Evolutionary conservation across 257 asterid genomes (phyloP), one percentile per base, ranked within the genome.

Genomic region (Parsonsia alboflavescens): DNA sequence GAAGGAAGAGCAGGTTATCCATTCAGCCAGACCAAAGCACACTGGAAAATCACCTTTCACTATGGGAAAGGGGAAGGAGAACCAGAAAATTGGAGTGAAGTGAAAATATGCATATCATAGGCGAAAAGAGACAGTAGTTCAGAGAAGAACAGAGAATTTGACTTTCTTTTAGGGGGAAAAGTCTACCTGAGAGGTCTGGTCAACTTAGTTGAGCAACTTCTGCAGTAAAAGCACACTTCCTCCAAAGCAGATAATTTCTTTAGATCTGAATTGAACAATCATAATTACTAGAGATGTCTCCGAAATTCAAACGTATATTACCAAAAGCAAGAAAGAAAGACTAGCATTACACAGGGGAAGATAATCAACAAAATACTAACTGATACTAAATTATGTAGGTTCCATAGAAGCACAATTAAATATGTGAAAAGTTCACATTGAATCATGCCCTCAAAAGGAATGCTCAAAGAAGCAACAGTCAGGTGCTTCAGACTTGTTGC

Each of bases 151-250:
- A 49, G 68, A 15, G 30, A 19, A 53, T 2, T 9, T 48, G 63
- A 64, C 17, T 57, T 63, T 61, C 2, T 13, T 28, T 48, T 1
- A 19, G 62, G 73, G 71, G 61, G 66, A 73, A 77, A 77, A 74
- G 10, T 63, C 77, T 79, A 90, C 99, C 97, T 82, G 86, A 94
- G 85, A 72, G 87, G 81, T 82, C 75, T 87, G 5, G 96, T 88
- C 85, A 92, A 79, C 84, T 90, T 86, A 75, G 79, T 70, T 10
- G 92, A 89, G 87, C 97, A 94, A 81, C 78, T 86, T 78, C 89
- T 82, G 91, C 99, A 94, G 96, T 90, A 92, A 83, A 92, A 88
- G 78, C 84, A 80, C 72, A 89, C 93, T 83, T 87, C 97, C 83
- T 87, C 81, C 87, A 78, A 76, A 63, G 89, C 76, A 57, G 95